These are phyloP conservation scores for Beauveria bassiana DNA, from an alignment of 2,329 filamentous ascomycete genomes.

Conservation along the genomic window DNA sequence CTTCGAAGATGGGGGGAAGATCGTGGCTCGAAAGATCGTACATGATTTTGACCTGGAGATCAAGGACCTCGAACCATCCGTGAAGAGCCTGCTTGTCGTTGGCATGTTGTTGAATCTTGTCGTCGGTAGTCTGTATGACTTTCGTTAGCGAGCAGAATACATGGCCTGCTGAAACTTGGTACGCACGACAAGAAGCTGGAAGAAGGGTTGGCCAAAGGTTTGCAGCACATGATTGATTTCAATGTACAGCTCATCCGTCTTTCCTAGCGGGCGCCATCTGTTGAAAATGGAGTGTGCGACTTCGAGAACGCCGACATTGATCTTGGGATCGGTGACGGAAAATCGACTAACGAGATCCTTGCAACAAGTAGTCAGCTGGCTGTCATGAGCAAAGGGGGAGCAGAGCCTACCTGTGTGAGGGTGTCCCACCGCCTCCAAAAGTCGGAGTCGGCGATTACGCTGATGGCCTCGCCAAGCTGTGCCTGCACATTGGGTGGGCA, in stretches of 20 bases:
- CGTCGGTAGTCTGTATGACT: constrained; percentile 51
- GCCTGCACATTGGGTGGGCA: constrained; percentile 82
- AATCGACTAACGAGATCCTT: constrained; percentile 83
- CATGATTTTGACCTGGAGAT: constrained; percentile 83
- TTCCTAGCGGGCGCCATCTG: constrained; percentile 89
- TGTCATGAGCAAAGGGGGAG: not conserved
- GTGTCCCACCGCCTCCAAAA: constrained; percentile 96
- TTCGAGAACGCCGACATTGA: constrained; percentile 91
- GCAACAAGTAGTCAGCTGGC: not conserved
- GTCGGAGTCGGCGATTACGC: constrained; percentile 94
- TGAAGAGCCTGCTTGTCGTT: constrained; percentile 67
- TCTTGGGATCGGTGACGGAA: constrained; percentile 68
- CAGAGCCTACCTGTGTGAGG: constrained; percentile 62
- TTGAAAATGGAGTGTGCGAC: constrained; percentile 98
- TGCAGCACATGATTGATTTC: constrained; percentile 94
- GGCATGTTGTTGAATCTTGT: constrained; percentile 65
- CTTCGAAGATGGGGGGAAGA: constrained; percentile 88
- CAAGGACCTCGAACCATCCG: constrained; percentile 76
- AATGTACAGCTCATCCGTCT: constrained; percentile 83
- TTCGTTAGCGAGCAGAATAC: constrained; percentile 14
- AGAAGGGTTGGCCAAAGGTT: constrained; percentile 77
- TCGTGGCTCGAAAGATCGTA: constrained; percentile 98
- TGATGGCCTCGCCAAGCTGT: constrained; percentile 93
- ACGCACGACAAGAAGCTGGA: constrained; percentile 66
- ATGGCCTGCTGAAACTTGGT: not conserved